Base-by-base conservation (phyloP, 805 yeast species). In the Candida bentonensis region DNA sequence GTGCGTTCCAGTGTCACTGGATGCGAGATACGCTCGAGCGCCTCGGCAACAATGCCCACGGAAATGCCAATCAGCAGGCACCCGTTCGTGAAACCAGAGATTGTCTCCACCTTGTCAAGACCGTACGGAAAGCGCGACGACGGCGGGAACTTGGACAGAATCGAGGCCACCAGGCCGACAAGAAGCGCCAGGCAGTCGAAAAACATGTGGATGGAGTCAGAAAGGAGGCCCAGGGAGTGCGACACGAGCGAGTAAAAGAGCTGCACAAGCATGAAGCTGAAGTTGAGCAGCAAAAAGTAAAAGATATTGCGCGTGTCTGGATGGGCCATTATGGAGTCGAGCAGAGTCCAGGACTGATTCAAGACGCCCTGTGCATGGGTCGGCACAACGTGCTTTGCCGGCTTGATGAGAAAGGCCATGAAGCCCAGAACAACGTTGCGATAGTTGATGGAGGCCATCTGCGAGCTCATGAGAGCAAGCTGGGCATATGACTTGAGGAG, bases 161-260 rank as follows among this genome's bases (percentile, higher is more conserved):
- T 71, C 21, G 94, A 84, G 0, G 99, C 98, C 22, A 89, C 69
- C 2, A 92, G 66, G 0, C 99, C 99, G 23, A 92, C 73, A 2
- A 92, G 77, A 45, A 92, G 66, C 0, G 97, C 94, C 0, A 86
- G 73, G 60, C 98, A 92, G 61, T 92, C 99, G 45, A 92, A 68
- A 2, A 94, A 82, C 99, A 92, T 92, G 61, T 92, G 99, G 43
- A 92, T 69, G 1, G 96, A 86, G 57, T 92, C 99, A 17, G 96
- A 86, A 43, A 92, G 62, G 21, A 92, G 67, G 9, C 98, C 96
- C 40, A 92, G 66, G 0, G 97, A 89, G 56, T 84, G 88, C 1
- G 97, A 87, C 49, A 94, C 72, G 63, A 92, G 82, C 0, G 97
- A 88, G 60, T 92, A 92, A 7, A 92, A 64, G 51, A 92, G 69